A percentile compares a stretch with the other conserved stretches of the same genome.
Conservation (phyloP, 441 rosid species). For the Daphne laureola region DNA sequence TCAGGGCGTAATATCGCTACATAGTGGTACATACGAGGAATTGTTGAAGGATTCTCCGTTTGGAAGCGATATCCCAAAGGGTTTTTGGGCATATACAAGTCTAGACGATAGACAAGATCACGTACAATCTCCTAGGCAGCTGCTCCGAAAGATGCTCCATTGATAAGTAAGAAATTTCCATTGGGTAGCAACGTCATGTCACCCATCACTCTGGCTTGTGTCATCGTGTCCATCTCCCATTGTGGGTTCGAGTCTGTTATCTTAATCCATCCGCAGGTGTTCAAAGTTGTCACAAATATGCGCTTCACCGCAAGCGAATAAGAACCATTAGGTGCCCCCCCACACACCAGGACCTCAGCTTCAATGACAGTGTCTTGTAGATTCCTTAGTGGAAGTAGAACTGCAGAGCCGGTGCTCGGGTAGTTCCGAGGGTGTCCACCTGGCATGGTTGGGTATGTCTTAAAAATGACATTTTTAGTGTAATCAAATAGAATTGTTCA, state of each 20-base stretch:
- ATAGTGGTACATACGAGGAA: conserved; percentile 13
- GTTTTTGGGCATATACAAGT: conserved; percentile 15
- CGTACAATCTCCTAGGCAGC: conserved; percentile 30
- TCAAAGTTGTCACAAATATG: conserved; percentile 21
- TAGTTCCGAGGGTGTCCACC: conserved; percentile 24
- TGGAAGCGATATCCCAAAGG: neutral
- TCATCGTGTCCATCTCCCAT: conserved; percentile 37
- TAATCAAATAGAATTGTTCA: conserved; percentile 20
- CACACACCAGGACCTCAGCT: conserved; percentile 19
- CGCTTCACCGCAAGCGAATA: conserved; percentile 13
- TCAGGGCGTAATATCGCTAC: conserved; percentile 8
- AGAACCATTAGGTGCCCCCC: conserved; percentile 2
- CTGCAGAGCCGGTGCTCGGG: conserved; percentile 23
- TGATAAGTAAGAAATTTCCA: conserved; percentile 26
- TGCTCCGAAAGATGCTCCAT: conserved; percentile 24
- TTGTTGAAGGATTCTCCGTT: neutral
- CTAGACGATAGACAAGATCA: conserved; percentile 21
- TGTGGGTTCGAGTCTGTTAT: conserved; percentile 21
- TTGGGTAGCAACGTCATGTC: conserved; percentile 36
- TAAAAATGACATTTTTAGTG: conserved; percentile 5
- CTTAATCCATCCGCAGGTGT: conserved; percentile 25
- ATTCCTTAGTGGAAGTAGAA: conserved; percentile 20
- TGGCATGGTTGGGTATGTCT: conserved; percentile 15
- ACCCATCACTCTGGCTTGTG: conserved; percentile 26
- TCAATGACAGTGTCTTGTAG: neutral